Base-by-base conservation (phyloP, 2,329 filamentous ascomycete genomes). In the Sordariomycetes sp. region DNA sequence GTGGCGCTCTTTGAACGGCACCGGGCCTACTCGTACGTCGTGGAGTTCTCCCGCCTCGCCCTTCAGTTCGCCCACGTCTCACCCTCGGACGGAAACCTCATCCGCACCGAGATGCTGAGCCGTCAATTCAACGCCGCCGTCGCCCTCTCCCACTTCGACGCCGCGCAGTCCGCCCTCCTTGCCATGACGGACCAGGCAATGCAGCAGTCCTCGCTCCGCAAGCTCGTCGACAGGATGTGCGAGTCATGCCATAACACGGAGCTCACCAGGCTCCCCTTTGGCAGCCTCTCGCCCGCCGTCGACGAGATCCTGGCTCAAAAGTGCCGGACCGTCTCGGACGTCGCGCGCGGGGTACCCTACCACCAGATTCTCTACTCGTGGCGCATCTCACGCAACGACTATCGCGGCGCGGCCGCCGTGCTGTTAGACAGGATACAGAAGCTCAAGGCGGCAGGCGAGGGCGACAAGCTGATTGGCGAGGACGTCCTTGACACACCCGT, bases 291-390 rank as follows among this genome's bases (percentile, higher is more conserved):
- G 63, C 82, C 85, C 57, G 81, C 86, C 25, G 86, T 96, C 20
- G 92, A 99, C 66, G 81, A 84, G 5, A 84, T 90, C 42, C 80
- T 99, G 12, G 75, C 81, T 7, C 81, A 84, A 39, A 82, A 89
- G 64, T 90, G 88, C 67, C 81, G 81, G 61, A 80, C 81, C 58
- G 82, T 85, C 39, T 74, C 82, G 51, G 86, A 89, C 58, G 79
- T 89, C 42, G 76, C 74, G 58, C 74, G 72, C 45, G 82, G 81
- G 10, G 79, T 84, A 0, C 87, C 89, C 3, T 95, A 91, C 66
- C 89, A 94, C 66, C 88, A 92, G 64, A 86, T 96, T 58, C 81
- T 97, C 53, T 96, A 96, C 68, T 85, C 91, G 2, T 96, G 92
- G 82, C 84, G 94, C 55, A 86, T 96, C 62, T 84, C 84, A 61